Evolutionary conservation across 768 basidiomycete species (phyloP).

Genomic region (Phanerodontia chrysosporium): DNA sequence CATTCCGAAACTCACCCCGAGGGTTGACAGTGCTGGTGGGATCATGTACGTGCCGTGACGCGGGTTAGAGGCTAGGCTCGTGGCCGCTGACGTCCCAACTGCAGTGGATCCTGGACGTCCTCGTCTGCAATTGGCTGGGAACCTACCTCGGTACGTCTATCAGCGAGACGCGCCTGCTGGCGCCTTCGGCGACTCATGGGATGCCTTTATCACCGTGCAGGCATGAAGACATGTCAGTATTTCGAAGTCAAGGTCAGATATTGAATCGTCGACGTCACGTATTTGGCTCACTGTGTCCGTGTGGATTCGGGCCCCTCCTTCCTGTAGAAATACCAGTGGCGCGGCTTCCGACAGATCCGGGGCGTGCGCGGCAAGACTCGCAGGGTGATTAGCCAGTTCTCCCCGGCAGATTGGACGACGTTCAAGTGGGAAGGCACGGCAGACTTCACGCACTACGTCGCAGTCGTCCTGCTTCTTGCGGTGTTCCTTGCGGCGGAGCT

Average conservation of each 20-base stretch:
- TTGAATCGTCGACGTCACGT: not conserved
- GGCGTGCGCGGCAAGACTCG: conserved; percentile 76
- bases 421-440: conserved; percentile 86
- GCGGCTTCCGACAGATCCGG: conserved; percentile 73
- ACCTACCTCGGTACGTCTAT: conserved; percentile 61
- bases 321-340: conserved; percentile 76
- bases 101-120: conserved; percentile 84
- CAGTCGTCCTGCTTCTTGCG: conserved; percentile 70
- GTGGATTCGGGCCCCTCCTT: not conserved
- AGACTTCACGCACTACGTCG: conserved; percentile 66
- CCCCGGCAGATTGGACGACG: conserved; percentile 82
- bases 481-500: conserved; percentile 83
- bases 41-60: conserved; percentile 56
- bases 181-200: not conserved
- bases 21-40: conserved; percentile 83
- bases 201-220: conserved; percentile 31
- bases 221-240: conserved; percentile 85
- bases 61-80: not conserved
- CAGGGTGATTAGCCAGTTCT: conserved; percentile 79
- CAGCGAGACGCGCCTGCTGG: conserved; percentile 3
- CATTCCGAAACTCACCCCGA: conserved; percentile 12
- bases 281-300: not conserved
- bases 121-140: conserved; percentile 86
- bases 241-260: conserved; percentile 74
- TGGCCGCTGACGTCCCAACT: conserved; percentile 1